Base-by-base conservation (phyloP, 331 rosid genomes). In the Malus hybrid region DNA sequence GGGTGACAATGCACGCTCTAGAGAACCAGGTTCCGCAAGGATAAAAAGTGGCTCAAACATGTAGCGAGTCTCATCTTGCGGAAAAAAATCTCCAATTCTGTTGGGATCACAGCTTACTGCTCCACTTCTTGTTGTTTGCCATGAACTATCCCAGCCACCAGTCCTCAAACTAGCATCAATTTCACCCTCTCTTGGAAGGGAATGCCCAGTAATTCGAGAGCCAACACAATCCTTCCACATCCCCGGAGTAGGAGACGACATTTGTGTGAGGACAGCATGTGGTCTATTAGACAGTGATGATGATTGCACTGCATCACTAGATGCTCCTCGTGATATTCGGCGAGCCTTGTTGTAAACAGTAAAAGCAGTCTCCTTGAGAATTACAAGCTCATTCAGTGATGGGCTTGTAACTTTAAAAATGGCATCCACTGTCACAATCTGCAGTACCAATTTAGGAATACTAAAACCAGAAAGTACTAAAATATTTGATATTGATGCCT, bases 11-110 rank as follows among this genome's bases (percentile, higher is more conserved):
- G 97, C 97, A 81, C 85, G 85, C 70, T 94, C 97, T 46, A 88
- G 64, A 80, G 99, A 92, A 80, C 99, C 99, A 44, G 99, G 96
- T 80, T 92, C 99, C 28, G 99, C 86, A 19, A 94, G 97, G 79
- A 94, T 89, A 82, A 94, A 94, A 79, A 90, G 93, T 70, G 99
- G 99, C 82, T 94, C 99, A 85, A 92, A 94, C 99, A 94, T 87
- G 87, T 86, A 94, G 80, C 86, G 93, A 57, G 78, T 81, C 79
- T 94, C 97, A 75, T 94, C 97, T 39, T 84, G 92, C 67, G 84
- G 82, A 76, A 79, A 83, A 80, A 65, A 79, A 81, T 90, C 99
- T 39, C 46, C 48, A 12, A 86, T 67, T 86, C 97, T 88, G 82
- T 81, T 86, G 73, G 97, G 89, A 75, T 94, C 97, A 42, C 93